Percentiles rank a stretch among this genome's conserved stretches.
Conservation (phyloP, 1,139 yeast genomes). For the Taiozyma sp. region DNA sequence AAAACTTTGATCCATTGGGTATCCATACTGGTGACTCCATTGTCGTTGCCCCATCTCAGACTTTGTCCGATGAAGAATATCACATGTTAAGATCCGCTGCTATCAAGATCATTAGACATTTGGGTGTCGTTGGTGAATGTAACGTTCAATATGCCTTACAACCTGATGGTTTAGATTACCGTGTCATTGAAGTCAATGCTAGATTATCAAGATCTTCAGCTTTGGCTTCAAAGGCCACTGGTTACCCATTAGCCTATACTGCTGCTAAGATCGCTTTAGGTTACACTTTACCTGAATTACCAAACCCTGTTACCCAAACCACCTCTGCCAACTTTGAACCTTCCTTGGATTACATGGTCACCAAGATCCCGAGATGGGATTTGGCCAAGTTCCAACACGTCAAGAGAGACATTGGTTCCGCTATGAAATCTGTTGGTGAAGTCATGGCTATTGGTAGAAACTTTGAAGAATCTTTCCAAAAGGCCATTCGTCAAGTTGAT, state of each 20-base stretch:
- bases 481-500: slow-evolving; percentile 96
- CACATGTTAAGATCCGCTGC: slow-evolving; percentile 98
- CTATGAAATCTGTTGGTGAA: slow-evolving; percentile 99
- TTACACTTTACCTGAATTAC: slow-evolving; percentile 89
- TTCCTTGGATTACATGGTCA: slow-evolving; percentile 91
- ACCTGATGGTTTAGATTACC: slow-evolving; percentile 91
- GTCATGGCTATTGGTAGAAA: slow-evolving; percentile 99
- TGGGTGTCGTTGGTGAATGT: slow-evolving; percentile 99
- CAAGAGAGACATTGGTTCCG: slow-evolving; percentile 85
- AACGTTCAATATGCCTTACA: slow-evolving; percentile 96
- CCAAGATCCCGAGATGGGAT: slow-evolving; percentile 99
- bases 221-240: slow-evolving; percentile 96
- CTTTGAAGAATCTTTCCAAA: slow-evolving; percentile 96
- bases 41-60: slow-evolving; percentile 98
- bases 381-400: slow-evolving; percentile 92
- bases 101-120: slow-evolving; percentile 91
- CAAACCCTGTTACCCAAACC: slow-evolving; percentile 94
- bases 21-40: slow-evolving; percentile 99
- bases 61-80: slow-evolving; percentile 93
- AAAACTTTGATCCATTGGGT: slow-evolving; percentile 96
- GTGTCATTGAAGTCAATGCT: slow-evolving; percentile 97
- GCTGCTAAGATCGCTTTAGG: slow-evolving; percentile 97
- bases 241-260: slow-evolving; percentile 96
- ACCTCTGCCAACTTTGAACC: slow-evolving; percentile 98
- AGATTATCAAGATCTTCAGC: slow-evolving; percentile 97